Evolutionary conservation across 2,329 filamentous ascomycete genomes (phyloP), one percentile per base, ranked within the genome.

Genomic region (Penicillium crustosum): DNA sequence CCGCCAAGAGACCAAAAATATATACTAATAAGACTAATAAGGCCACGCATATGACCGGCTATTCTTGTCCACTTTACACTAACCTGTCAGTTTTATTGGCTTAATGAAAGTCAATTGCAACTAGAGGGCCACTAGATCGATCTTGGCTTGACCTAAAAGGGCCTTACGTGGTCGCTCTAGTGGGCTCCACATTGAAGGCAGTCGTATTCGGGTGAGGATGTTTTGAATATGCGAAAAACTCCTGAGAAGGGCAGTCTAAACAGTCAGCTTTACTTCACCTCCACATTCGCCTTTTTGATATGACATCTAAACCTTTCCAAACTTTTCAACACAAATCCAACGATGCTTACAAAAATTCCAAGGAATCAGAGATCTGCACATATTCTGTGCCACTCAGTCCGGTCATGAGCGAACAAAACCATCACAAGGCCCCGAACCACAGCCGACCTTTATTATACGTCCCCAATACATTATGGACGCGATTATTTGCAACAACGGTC

Each of bases 391-490:
- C 42, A 17, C 27, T 19, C 15, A 48, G 4, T 49, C 36, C 44
- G 10, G 44, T 23, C 48, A 57, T 57, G 54, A 47, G 21, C 39
- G 49, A 57, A 25, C 42, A 33, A 21, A 29, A 36, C 7, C 31
- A 50, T 25, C 39, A 55, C 10, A 45, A 53, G 49, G 54, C 49
- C 2, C 54, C 54, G 3, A 52, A 57, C 13, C 49, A 57, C 33
- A 53, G 54, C 17, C 54, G 49, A 25, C 42, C 54, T 27, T 35
- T 53, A 47, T 42, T 64, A 21, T 65, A 65, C 19, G 29, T 65
- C 21, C 63, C 63, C 4, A 58, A 65, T 6, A 61, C 63, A 25
- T 39, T 62, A 43, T 65, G 61, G 61, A 59, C 63, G 38, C 63
- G 61, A 38, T 47, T 53, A 19, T 65, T 65, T 39, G 58, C 60